Base-by-base conservation (phyloP, 805 yeast species). In the Clavispora carvajalis region DNA sequence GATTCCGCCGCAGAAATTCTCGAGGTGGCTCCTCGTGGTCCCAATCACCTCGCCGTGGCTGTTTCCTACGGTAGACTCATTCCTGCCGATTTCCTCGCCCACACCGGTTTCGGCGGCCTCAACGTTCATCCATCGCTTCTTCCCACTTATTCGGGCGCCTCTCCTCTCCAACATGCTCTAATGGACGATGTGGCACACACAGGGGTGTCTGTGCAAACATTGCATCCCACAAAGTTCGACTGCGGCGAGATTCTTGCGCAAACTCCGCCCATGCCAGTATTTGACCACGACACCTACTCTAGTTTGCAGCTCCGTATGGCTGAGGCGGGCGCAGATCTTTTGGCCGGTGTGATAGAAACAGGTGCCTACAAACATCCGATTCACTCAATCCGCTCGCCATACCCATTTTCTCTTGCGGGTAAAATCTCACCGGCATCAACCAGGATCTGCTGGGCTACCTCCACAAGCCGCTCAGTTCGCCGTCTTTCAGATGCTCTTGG, bases 51-150 rank as follows among this genome's bases (percentile, higher is more conserved):
- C 48, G 82, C 89, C 1, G 70, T 93, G n/a, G 97, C 98, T 0
- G 97, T 89, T 1, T 88, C 97, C 0, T 93, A 80, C 58, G 99
- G 98, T 0, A 71, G 71, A 37, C 65, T 91, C 34, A 88, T 93
- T 4, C 97, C 98, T 0, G 63, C 62, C 0, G 43, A 58, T 2
- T 77, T 88, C 47, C 59, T 93, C 1, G 37, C 54, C 0, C 37
- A 58, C 0, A 62, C 80, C 16, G 58, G 59, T 10, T 77, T 59
- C 53, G 88, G 90, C 4, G 95, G 97, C 0, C 56, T 93, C 21
- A 93, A 93, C 55, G 88, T 93, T 1, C 99, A 93, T 58, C 99
- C 99, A 0, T 88, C 96, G 0, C 58, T 89, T 6, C 69, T 93
- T 7, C 99, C 99, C 0, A 65, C 63, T 34, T 78, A 85, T 51